Evolutionary conservation across 2,329 filamentous ascomycete genomes (phyloP).

Genomic region (Dactylellina sp.): DNA sequence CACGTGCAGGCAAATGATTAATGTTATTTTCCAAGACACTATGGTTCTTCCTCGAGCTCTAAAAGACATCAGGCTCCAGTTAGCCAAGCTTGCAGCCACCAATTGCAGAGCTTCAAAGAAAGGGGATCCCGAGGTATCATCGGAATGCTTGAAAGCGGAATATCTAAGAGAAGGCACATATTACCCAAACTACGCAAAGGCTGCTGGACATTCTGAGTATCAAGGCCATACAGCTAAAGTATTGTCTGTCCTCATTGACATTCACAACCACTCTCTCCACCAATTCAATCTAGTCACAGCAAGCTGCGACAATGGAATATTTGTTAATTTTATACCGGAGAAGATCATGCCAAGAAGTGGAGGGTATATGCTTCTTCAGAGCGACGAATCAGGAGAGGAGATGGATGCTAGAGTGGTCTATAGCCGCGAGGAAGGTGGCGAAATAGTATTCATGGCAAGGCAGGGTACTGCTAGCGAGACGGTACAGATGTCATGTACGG

Average conservation of each 20-base stretch:
- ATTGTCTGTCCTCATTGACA: not conserved
- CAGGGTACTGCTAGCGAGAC: not conserved
- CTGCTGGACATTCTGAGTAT: slow-evolving; percentile 14
- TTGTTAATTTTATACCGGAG: not conserved
- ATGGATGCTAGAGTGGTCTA: slow-evolving; percentile 4
- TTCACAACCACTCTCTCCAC: not conserved
- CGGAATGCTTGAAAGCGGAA: slow-evolving; percentile 13
- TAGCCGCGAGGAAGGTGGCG: not conserved
- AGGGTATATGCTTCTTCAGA: not conserved
- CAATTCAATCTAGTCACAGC: not conserved
- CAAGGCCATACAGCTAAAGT: too few relatives aligned
- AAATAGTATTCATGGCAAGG: not conserved
- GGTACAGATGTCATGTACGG: slow-evolving; percentile 6
- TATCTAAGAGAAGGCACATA: slow-evolving; percentile 19
- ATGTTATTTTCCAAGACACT: not conserved
- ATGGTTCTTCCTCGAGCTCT: slow-evolving; percentile 14
- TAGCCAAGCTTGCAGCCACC: not conserved
- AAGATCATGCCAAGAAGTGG: not conserved
- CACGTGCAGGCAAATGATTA: not conserved
- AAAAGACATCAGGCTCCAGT: not conserved
- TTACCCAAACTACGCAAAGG: slow-evolving; percentile 16
- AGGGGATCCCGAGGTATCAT: not conserved
- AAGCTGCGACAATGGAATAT: not conserved
- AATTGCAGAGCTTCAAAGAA: not conserved
- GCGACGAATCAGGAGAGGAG: not conserved